Evolutionary conservation across 805 yeast species (phyloP).

Genomic region (Starmerella lactis-condensi): DNA sequence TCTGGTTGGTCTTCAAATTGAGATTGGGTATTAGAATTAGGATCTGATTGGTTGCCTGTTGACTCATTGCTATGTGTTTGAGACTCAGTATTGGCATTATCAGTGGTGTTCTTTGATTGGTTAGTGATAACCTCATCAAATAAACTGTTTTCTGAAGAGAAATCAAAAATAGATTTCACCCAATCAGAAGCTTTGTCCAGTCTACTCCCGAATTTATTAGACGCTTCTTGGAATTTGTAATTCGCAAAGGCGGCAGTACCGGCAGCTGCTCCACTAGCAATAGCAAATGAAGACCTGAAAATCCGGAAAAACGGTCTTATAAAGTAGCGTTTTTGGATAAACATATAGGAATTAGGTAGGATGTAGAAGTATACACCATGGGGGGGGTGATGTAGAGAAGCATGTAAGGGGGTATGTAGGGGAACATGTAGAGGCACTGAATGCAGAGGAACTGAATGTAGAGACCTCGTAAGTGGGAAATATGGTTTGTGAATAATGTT

Average conservation of each 20-base stretch:
- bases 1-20: too few species aligned
- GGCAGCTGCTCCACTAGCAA: conserved; percentile 70
- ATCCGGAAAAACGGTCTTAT: conserved; percentile 16
- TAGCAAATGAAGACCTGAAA: conserved; percentile 32
- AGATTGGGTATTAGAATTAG: too few species aligned
- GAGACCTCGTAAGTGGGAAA: too few species aligned
- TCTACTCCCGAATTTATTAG: conserved; percentile 49
- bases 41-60: too few species aligned
- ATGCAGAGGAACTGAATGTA: too few species aligned
- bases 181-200: conserved; percentile 41
- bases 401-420: too few species aligned
- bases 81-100: conserved; percentile 1
- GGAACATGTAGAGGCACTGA: too few species aligned
- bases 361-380: too few species aligned
- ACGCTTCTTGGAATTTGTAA: conserved; percentile 79
- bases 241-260: conserved; percentile 90
- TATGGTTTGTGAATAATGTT: too few species aligned
- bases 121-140: not conserved
- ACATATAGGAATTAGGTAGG: too few species aligned
- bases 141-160: conserved; percentile 8
- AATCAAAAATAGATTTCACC: conserved; percentile 22
- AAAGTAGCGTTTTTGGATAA: conserved; percentile 14
- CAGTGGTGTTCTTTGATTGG: not conserved
- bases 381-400: too few species aligned
- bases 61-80: too few species aligned